Conservation (phyloP, 768 basidiomycete species). For the Tulasnella calospora region DNA sequence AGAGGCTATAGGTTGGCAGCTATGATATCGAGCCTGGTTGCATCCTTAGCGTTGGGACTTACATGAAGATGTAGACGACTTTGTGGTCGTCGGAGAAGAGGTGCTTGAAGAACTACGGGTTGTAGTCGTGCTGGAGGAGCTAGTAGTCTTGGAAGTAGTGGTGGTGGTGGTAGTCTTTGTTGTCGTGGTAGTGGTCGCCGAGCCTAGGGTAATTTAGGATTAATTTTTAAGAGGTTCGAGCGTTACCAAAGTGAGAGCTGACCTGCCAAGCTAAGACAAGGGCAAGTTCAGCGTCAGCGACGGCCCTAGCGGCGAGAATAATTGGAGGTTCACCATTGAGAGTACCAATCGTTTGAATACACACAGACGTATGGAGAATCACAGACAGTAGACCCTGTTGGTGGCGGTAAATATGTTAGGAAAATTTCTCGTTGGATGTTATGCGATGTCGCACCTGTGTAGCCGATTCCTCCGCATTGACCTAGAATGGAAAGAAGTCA, state of each 20-base stretch:
- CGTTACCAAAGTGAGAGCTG: not conserved
- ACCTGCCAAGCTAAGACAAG: not conserved
- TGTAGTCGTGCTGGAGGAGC: constrained; percentile 10
- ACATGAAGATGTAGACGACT: not conserved
- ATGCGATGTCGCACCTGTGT: not conserved
- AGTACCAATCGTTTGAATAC: constrained; percentile 46
- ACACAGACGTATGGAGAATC: constrained; percentile 46
- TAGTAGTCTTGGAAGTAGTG: constrained; percentile 10
- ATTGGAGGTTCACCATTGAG: constrained; percentile 42
- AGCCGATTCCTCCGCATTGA: not conserved
- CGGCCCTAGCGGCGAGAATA: not conserved
- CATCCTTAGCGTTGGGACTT: not conserved
- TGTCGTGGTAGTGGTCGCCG: constrained; percentile 26
- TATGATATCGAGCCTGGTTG: not conserved
- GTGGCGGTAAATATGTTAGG: not conserved
- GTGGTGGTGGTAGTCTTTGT: constrained; percentile 23
- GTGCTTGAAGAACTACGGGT: constrained; percentile 10
- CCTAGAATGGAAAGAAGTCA: not conserved
- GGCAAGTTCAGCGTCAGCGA: not conserved
- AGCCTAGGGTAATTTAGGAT: constrained; percentile 24
- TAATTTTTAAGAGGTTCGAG: constrained; percentile 27
- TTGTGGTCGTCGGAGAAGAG: not conserved
- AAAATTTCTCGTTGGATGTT: not conserved
- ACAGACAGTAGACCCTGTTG: constrained; percentile 47
- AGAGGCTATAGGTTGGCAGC: not conserved